A percentile compares a stretch with the other conserved stretches of the same genome.
Conservation (phyloP, 371 early-diverging fungal genomes). For the Sporodiniella umbellata region DNA sequence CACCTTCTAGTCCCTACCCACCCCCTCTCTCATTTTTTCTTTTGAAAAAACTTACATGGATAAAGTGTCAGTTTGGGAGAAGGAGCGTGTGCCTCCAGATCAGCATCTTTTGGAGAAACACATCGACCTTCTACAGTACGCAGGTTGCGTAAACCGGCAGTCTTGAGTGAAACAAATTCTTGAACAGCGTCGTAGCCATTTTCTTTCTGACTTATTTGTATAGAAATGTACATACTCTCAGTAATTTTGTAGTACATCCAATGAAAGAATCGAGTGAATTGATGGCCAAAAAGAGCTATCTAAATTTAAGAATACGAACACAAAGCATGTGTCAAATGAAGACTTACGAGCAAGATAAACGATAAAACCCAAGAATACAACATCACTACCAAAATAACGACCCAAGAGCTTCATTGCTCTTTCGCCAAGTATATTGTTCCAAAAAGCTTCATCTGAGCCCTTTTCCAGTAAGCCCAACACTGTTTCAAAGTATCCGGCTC, state of each 20-base stretch:
- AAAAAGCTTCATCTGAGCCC: slow-evolving; percentile 25
- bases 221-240: slow-evolving; percentile 21
- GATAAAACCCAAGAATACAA: slow-evolving; percentile 26
- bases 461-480: slow-evolving; percentile 15
- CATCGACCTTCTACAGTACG: slow-evolving; percentile 18
- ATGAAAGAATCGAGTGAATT: slow-evolving; percentile 3
- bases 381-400: slow-evolving; percentile 29
- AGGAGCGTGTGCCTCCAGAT: slow-evolving; percentile 8
- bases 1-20: no score
- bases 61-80: slow-evolving; percentile 23
- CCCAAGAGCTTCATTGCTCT: slow-evolving; percentile 17
- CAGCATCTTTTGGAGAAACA: slow-evolving; percentile 5
- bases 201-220: slow-evolving; percentile 13
- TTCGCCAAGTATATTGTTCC: slow-evolving; percentile 22
- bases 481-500: background rate
- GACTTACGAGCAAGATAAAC: slow-evolving; percentile 30
- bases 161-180: slow-evolving; percentile 13
- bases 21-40: background rate
- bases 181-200: slow-evolving; percentile 17
- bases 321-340: no score
- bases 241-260: background rate
- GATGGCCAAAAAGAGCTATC: slow-evolving; percentile 18
- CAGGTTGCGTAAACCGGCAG: slow-evolving; percentile 1
- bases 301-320: background rate
- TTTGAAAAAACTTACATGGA: slow-evolving; percentile 22